A percentile compares a stretch with the other conserved stretches of the same genome.
These are phyloP conservation scores for Shiraia sp. DNA, from an alignment of 2,329 filamentous ascomycete genomes.

Conservation along the genomic window DNA sequence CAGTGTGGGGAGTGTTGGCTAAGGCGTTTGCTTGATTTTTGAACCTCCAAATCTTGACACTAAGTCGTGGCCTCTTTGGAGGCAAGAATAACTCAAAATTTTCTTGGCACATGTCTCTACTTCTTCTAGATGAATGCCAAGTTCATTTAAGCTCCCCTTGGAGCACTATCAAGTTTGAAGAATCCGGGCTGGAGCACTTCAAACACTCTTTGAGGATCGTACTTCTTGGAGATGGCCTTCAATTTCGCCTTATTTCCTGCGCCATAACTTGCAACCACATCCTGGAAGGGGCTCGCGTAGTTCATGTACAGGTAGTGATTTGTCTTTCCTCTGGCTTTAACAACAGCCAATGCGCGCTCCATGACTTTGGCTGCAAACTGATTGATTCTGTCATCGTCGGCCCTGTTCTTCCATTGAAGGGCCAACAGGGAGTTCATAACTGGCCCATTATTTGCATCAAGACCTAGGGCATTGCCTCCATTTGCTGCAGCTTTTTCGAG, in stretches of 20 bases:
- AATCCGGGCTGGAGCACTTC: conserved; percentile 21
- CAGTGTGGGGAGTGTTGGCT: too few species aligned
- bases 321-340: conserved; percentile 8
- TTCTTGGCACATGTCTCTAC: too few species aligned
- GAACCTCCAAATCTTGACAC: too few species aligned
- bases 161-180: conserved; percentile 28
- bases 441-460: conserved; percentile 23
- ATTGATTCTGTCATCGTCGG: conserved; percentile 29
- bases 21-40: too few species aligned
- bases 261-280: conserved; percentile 50
- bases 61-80: too few species aligned
- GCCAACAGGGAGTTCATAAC: conserved; percentile 20
- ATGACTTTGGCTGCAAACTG: conserved; percentile 19
- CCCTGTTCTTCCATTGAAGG: conserved; percentile 21
- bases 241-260: conserved; percentile 36
- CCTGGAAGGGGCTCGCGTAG: conserved; percentile 50
- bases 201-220: conserved; percentile 25
- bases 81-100: too few species aligned
- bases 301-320: conserved; percentile 50
- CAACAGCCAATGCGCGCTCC: conserved; percentile 9
- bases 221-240: conserved; percentile 18
- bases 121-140: not conserved
- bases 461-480: conserved; percentile 38
- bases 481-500: conserved; percentile 22
- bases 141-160: conserved; percentile 1